These are phyloP conservation scores for Epichloe brachyelytri DNA, from an alignment of 2,329 filamentous ascomycete species.

Conservation along the genomic window DNA sequence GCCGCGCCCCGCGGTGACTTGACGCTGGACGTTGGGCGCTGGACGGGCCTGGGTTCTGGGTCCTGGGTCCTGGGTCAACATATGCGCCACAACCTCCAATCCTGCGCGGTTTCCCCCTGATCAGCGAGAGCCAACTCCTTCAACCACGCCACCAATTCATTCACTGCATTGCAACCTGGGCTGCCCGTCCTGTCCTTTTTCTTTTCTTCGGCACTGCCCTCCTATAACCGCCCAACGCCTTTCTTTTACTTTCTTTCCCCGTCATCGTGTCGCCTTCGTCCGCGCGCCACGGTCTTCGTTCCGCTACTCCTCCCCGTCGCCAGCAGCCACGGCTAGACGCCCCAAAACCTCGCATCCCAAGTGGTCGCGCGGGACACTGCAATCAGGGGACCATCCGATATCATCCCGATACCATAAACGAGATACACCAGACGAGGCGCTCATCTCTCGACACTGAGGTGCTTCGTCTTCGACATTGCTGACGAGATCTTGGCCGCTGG, in stretches of 20 bases:
- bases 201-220: not conserved
- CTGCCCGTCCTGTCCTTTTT: not conserved
- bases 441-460: not conserved
- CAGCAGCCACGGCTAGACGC: not conserved
- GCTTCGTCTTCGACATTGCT: not conserved
- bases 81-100: slow-evolving; percentile 3
- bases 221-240: not conserved
- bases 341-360: not conserved
- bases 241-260: not conserved
- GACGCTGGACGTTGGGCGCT: too few species aligned
- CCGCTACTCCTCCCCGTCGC: not conserved
- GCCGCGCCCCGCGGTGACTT: not conserved
- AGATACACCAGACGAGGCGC: not conserved
- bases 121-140: not conserved
- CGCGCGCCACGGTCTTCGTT: not conserved
- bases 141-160: not conserved
- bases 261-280: not conserved
- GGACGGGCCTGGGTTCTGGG: not conserved
- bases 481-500: not conserved
- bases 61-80: not conserved
- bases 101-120: not conserved
- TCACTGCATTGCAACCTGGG: not conserved
- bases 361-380: slow-evolving; percentile 1
- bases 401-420: not conserved
- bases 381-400: not conserved